Base-by-base conservation (phyloP, 1,284 basidiomycete species). In the Porogramme epimiltina region DNA sequence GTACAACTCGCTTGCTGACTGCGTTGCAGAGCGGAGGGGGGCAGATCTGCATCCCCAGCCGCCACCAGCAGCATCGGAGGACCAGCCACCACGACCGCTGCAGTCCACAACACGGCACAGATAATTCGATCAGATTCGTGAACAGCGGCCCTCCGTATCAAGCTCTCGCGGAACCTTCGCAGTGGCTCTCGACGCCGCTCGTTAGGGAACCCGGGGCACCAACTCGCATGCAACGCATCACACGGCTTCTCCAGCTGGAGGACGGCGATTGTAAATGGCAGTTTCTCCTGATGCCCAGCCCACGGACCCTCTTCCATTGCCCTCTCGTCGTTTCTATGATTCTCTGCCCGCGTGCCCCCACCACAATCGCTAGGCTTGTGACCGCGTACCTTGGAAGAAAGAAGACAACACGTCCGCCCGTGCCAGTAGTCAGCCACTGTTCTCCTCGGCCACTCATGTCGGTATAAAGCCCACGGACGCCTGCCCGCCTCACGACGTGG, bases 231-330 rank as follows among this genome's bases (percentile, higher is more conserved):
- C 8, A 31, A 8, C 28, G 28, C 28, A 47, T 47, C 46, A 42
- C 46, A 42, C 46, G 46, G 39, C 20, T 37, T 37, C 41, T 22
- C 22, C 15, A 33, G 26, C 40, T 47, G 28, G 20, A 47, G 45
- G 37, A 47, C 25, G 16, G 10, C 34, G 4, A 40, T 38, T 39
- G 25, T 24, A 33, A 39, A 16, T 18, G 26, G 42, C 9, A 51
- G 20, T 38, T 25, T 28, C 18, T 33, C 45, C 40, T 51, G 45
- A 51, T 51, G 50, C 50, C 50, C 28, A 51, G 50, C 25, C 23
- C 22, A 36, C 41, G 31, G 40, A 26, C 25, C 6, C 18, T 20
- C 43, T 47, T 51, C 50, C 40, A 46, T 46, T 41, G 19, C 44
- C 23, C 44, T 46, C 15, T 20, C 11, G 25, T 23, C 36, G 24